Percentiles rank a stretch among this genome's conserved stretches.
phyloP scores from a whole-genome alignment of 805 yeast species.

The Candida arabinofermentans region DNA sequence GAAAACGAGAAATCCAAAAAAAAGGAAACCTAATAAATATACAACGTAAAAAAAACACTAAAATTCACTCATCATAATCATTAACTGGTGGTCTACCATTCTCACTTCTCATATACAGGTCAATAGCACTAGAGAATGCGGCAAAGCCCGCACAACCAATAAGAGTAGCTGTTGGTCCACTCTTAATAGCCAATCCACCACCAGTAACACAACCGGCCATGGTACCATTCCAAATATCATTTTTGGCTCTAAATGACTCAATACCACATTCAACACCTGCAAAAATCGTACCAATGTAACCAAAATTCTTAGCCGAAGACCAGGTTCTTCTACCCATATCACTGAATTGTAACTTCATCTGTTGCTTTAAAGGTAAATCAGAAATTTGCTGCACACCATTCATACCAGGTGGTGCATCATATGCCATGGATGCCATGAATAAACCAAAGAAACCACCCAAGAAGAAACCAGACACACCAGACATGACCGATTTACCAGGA shows the following conservation, averaged over 20 bases:
- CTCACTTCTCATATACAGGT: slow-evolving; percentile 81
- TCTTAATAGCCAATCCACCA: slow-evolving; percentile 86
- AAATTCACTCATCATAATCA: slow-evolving; percentile 65
- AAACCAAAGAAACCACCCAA: slow-evolving; percentile 95
- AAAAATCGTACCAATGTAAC: slow-evolving; percentile 85
- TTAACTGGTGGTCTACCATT: slow-evolving; percentile 77
- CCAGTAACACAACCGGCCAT: slow-evolving; percentile 96
- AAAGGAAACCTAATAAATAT: background rate
- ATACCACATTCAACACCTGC: slow-evolving; percentile 90
- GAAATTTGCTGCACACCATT: slow-evolving; percentile 48
- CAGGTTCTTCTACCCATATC: slow-evolving; percentile 93
- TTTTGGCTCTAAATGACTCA: slow-evolving; percentile 82
- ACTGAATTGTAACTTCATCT: slow-evolving; percentile 81
- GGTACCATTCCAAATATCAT: slow-evolving; percentile 87
- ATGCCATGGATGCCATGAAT: slow-evolving; percentile 88
- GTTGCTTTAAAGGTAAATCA: slow-evolving; percentile 88
- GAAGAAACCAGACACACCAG: slow-evolving; percentile 92
- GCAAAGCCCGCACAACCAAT: slow-evolving; percentile 98
- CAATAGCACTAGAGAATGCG: slow-evolving; percentile 87
- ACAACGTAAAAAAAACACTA: background rate
- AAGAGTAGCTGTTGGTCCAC: slow-evolving; percentile 90
- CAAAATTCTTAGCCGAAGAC: slow-evolving; percentile 89
- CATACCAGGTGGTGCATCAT: slow-evolving; percentile 71
- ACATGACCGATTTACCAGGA: slow-evolving; percentile 88
- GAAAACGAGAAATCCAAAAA: background rate